Evolutionary conservation across 2,329 filamentous ascomycete genomes (phyloP).

Genomic region (Ceratocystis lukuohia): DNA sequence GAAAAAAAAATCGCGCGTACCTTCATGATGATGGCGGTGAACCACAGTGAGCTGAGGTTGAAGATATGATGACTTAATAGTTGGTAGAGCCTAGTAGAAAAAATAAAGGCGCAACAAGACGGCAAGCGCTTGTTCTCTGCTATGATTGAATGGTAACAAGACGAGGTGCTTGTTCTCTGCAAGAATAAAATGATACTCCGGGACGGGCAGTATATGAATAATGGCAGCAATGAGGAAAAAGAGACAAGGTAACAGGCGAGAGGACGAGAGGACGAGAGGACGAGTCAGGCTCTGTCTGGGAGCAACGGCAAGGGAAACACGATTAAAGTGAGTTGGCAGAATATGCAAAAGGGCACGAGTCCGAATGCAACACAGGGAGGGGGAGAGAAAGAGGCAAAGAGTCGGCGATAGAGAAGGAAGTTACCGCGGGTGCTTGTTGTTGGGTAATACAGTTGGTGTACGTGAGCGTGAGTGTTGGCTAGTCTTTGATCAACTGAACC

Average conservation of each 20-base stretch:
- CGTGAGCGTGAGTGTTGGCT: neutral
- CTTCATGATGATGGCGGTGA: slow-evolving; percentile 20
- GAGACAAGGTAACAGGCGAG: too few relatives aligned
- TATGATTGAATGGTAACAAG: neutral
- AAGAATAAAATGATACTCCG: neutral
- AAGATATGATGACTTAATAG: slow-evolving; percentile 14
- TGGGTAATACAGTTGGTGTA: neutral
- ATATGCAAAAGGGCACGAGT: neutral
- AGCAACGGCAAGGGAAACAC: too few relatives aligned
- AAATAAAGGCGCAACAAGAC: slow-evolving; percentile 1
- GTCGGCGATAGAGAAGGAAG: neutral
- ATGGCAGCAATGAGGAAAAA: neutral
- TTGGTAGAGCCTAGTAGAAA: neutral
- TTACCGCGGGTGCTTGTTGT: neutral
- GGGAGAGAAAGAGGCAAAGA: neutral
- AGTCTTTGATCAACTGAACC: neutral
- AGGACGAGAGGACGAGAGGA: too few relatives aligned
- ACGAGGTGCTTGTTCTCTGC: slow-evolving; percentile 3
- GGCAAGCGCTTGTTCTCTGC: neutral
- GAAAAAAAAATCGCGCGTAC: slow-evolving; percentile 19
- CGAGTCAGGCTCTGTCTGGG: too few relatives aligned
- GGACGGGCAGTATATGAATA: neutral
- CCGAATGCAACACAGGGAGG: neutral
- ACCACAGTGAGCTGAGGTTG: slow-evolving; percentile 20
- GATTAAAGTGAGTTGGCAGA: neutral